These are phyloP conservation scores for Skeletonema grethae DNA, from an alignment of 108 stramenopile species.

Conservation along the genomic window DNA sequence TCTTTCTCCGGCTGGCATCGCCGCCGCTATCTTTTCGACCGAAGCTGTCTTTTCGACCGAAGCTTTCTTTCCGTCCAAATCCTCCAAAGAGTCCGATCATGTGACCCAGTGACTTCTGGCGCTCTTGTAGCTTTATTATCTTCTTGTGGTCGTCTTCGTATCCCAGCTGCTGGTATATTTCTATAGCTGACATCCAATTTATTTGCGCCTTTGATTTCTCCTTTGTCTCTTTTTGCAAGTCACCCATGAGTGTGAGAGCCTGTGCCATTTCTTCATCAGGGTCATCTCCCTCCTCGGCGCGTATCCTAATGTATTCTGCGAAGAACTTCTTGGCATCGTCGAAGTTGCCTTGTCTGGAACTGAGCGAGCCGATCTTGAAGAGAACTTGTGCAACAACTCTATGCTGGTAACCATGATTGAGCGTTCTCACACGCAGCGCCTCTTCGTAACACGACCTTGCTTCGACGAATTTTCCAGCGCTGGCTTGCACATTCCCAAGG, in stretches of 20 bases:
- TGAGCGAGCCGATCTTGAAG: constrained; percentile 41
- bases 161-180: constrained; percentile 42
- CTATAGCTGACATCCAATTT: constrained; percentile 50
- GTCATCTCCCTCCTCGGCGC: constrained; percentile 40
- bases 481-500: constrained; percentile 36
- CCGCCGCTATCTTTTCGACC: neutral
- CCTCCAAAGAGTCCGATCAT: neutral
- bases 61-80: too few species aligned
- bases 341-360: constrained; percentile 27
- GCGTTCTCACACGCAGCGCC: constrained; percentile 33
- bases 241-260: constrained; percentile 43
- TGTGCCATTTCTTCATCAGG: constrained; percentile 53
- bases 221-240: constrained; percentile 35
- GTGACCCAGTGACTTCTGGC: constrained; percentile 14
- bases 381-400: constrained; percentile 35
- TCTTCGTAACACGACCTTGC: constrained; percentile 48
- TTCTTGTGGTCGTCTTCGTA: constrained; percentile 44
- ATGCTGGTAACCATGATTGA: constrained; percentile 22
- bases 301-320: constrained; percentile 50
- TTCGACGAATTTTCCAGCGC: constrained; percentile 28
- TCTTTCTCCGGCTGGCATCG: neutral
- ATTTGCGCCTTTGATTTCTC: constrained; percentile 51
- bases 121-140: constrained; percentile 24
- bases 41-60: neutral
- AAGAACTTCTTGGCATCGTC: constrained; percentile 40